Evolutionary conservation across 208 protist genomes (phyloP), one percentile per base, ranked within the genome.

Genomic region (Paratrypanosoma confusum): DNA sequence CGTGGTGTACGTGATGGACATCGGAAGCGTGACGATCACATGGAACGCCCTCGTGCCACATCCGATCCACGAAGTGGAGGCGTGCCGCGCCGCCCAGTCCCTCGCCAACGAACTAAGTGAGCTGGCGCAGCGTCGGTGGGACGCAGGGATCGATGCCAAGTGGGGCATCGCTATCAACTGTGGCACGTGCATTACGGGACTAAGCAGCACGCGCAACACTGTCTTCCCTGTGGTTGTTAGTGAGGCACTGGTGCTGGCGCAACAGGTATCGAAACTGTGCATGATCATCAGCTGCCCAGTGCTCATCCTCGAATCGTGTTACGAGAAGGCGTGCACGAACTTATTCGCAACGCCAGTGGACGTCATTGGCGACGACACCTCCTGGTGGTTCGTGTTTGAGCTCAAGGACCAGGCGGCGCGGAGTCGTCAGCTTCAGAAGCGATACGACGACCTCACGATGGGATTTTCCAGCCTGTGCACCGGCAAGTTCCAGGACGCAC

Each of bases 81-180:
- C 44, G 10, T 39, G 26, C 8, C 22, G 53, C 20, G 49, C 50
- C 8, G 58, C 34, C 7, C 10, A 52, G 22, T 3, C 23, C 29
- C 43, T 65, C 11, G n/a, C 7, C 5, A 18, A 42, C 17, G 37
- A 52, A 20, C 44, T 65, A 11, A 23, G 13, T 2, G 42, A 17
- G 5, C 4, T 52, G 22, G 27, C 4, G 11, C 11, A 35, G 21
- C 13, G 16, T n/a, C 29, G 33, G 8, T 26, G n/a, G n/a, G n/a
- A n/a, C n/a, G n/a, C n/a, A n/a, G n/a, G n/a, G n/a, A n/a, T n/a
- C n/a, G n/a, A n/a, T n/a, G n/a, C n/a, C n/a, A 29, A 42, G 11
- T 77, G 69, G 58, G 53, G 57, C 16, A 46, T 72, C 27, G 33
- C 37, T 3, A 46, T 77, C 32, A 57, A 72, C 26, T 35, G 49